Base-by-base conservation (phyloP, 2,329 filamentous ascomycete species). In the Tolypocladium ovalisporum region DNA sequence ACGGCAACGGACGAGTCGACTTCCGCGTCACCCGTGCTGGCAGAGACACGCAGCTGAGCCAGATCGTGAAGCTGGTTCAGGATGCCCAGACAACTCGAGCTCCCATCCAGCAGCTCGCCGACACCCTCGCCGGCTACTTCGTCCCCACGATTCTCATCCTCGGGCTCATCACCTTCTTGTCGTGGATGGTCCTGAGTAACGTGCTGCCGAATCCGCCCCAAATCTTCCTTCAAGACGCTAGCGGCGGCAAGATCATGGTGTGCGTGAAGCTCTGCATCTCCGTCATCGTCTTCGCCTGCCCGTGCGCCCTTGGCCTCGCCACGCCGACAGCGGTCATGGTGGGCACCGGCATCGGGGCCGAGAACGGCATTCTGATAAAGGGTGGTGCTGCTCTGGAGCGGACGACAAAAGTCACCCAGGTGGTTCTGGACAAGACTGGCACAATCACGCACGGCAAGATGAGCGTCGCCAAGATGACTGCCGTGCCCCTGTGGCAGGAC, bases 321-420 rank as follows among this genome's bases (percentile, higher is more conserved):
- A 97, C 94, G 1, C 94, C 94, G 2, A 99, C 94, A 0, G 94
- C 94, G 2, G 92, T 99, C 69, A 97, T 99, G 94, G 94, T 99
- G 35, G 94, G 94, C 49, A 97, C 94, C n/a, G 94, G 94, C 59
- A 86, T 97, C 36, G 94, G 94, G 54, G 94, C 94, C 2, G 89
- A 97, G 72, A 88, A 96, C 64, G 94, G 94, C 29, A 99, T 99
- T 64, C 78, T 99, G n/a, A 91, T 97, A 70, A 99, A 99, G 74
- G 93, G 94, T 56, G 94, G 94, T 57, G 92, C 90, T 44, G 91
- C 92, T 35, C 78, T 99, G 4, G 93, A 99, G 75, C 90, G 84
- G 5, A 89, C 91, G 0, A 97, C 91, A 10, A 93, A 90, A 71
- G 83, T 97, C 63, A 95, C 87, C 1, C 88, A 96, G 64, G 83